Base-by-base conservation (phyloP, 345 rosid genomes). In the Jatropha curcas region DNA sequence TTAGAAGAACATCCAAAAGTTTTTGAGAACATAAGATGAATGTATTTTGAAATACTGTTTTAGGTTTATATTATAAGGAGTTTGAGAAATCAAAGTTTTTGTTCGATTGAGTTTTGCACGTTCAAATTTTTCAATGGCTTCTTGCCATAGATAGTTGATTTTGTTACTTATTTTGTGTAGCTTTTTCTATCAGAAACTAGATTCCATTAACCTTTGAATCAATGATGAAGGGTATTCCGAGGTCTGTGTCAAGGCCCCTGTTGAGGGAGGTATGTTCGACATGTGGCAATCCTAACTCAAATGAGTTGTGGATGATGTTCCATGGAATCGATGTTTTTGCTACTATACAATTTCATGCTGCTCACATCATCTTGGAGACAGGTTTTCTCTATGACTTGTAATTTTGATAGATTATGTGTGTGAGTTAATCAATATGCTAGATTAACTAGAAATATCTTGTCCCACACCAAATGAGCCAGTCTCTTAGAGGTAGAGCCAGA, bases 231-330 rank as follows among this genome's bases (percentile, higher is more conserved):
- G 88, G 87, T 65, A 58, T 79, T 6, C 81, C 80, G 59, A 79
- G 74, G 46, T 66, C 82, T 57, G 82, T 84, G 65, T 81, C 82
- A 3, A 80, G 81, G 81, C 80, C 92, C 28, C 68, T 89, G 86
- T 92, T 93, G 77, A 87, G 82, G 74, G 95, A 91, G 86, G 86
- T 92, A 39, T 93, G 97, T 69, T 64, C 86, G 39, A 87, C 92
- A 1, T 96, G 97, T 67, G 98, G 96, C 52, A 82, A 80, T 41
- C 93, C 93, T 66, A 87, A 90, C 71, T 61, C 90, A 0, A 81
- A 74, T 70, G 96, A 93, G 82, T 81, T 89, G 0, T 93, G 97
- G 98, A 90, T 91, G 93, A 80, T 88, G 87, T 84, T 90, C 37
- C 92, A 90, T 1, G 94, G 96, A 67, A 74, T 90, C 62, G 98